Conservation (phyloP, 208 protist species). For the Wallacemonas collosoma region DNA sequence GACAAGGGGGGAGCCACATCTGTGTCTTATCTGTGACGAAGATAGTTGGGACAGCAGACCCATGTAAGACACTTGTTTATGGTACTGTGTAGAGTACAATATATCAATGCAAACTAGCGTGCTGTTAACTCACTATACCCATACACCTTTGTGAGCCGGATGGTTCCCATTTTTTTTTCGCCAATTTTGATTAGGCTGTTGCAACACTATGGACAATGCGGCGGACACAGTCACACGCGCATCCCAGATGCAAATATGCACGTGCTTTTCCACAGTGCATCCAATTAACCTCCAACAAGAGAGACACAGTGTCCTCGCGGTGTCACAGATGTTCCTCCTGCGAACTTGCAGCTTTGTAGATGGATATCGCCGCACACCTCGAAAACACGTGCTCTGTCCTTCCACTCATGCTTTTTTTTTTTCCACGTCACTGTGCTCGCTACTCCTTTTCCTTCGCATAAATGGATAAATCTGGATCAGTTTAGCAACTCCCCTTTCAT, state of each 20-base stretch:
- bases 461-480: background rate
- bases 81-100: background rate
- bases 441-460: conserved; percentile 18
- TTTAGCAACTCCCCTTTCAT: background rate
- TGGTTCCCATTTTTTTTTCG: conserved; percentile 6
- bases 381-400: no score
- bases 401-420: background rate
- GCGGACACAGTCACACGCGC: no score
- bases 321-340: no score
- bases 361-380: no score
- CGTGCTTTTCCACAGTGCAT: no score
- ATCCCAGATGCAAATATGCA: no score
- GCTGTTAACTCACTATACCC: no score
- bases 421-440: background rate
- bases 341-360: no score
- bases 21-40: conserved; percentile 15
- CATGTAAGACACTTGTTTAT: conserved; percentile 15
- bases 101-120: background rate
- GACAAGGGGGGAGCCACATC: background rate
- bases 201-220: no score
- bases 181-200: background rate
- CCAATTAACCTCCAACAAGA: no score
- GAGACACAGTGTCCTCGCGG: no score
- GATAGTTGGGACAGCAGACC: conserved; percentile 7
- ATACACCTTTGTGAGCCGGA: background rate